Evolutionary conservation across 768 basidiomycete species (phyloP).

Genomic region (Tulasnella sp.): DNA sequence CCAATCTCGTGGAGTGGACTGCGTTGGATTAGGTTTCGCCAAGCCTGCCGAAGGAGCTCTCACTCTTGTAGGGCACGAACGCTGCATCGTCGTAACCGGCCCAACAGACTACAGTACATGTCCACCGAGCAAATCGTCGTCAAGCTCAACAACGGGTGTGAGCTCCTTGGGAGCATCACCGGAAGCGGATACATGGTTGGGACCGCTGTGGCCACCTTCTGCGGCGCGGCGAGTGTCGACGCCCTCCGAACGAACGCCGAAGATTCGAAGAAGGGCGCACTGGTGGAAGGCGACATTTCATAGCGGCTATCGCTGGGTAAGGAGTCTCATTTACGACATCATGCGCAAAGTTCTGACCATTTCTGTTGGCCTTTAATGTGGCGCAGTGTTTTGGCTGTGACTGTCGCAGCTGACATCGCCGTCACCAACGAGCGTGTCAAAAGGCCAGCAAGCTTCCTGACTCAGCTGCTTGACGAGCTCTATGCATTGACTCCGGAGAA

Average conservation of each 20-base stretch:
- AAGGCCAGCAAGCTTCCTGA: constrained; percentile 68
- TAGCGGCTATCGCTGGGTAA: constrained; percentile 77
- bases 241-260: constrained; percentile 41
- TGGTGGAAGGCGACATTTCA: constrained; percentile 76
- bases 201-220: constrained; percentile 77
- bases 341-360: constrained; percentile 38
- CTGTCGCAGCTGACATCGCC: constrained; percentile 65
- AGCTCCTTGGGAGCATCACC: constrained; percentile 76
- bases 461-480: constrained; percentile 65
- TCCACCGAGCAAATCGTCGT: constrained; percentile 71
- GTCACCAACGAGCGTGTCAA: constrained; percentile 53
- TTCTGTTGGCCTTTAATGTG: constrained; percentile 19
- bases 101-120: constrained; percentile 75
- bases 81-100: constrained; percentile 88
- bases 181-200: constrained; percentile 89
- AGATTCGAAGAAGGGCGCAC: constrained; percentile 45
- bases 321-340: neutral
- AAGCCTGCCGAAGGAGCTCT: constrained; percentile 74
- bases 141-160: constrained; percentile 73
- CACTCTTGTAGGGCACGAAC: constrained; percentile 69
- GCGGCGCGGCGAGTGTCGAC: constrained; percentile 63
- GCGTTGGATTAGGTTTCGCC: constrained; percentile 72
- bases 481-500: constrained; percentile 44
- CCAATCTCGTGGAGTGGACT: constrained; percentile 81
- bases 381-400: constrained; percentile 59